A percentile compares a stretch with the other conserved stretches of the same genome.
Conservation (phyloP, 176 grass and related monocot species). For the Bolboschoenus planiculmis region DNA sequence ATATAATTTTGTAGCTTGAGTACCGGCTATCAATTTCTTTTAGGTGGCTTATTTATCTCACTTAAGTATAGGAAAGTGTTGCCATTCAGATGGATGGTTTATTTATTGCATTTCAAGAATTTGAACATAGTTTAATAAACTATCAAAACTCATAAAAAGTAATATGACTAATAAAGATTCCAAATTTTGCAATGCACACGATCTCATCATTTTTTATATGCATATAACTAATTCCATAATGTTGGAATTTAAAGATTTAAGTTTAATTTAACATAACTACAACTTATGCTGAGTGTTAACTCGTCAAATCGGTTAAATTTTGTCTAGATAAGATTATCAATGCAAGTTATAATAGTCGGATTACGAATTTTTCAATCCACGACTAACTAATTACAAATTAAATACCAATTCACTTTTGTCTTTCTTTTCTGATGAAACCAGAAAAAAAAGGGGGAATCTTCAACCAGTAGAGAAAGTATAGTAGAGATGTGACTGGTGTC, state of each 20-base stretch:
- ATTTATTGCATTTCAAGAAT: background rate
- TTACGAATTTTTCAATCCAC: background rate
- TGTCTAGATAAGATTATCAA: background rate
- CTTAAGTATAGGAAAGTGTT: too few relatives aligned
- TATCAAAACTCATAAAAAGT: background rate
- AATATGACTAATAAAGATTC: background rate
- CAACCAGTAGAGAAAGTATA: background rate
- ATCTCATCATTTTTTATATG: background rate
- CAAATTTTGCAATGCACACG: background rate
- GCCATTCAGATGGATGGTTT: background rate
- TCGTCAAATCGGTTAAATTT: background rate
- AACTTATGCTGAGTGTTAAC: background rate
- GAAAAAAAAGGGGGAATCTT: background rate
- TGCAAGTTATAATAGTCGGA: background rate
- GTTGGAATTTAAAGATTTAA: background rate
- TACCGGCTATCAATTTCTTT: too few relatives aligned
- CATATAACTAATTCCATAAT: background rate
- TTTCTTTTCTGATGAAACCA: background rate
- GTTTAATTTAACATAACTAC: background rate
- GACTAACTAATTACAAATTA: background rate
- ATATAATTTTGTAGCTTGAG: too few relatives aligned
- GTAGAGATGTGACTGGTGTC: background rate
- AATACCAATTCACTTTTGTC: background rate
- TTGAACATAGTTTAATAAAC: background rate
- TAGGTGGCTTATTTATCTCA: too few relatives aligned